These are phyloP conservation scores for Taphrina betulina DNA, from an alignment of 1,139 yeast genomes.

Conservation along the genomic window DNA sequence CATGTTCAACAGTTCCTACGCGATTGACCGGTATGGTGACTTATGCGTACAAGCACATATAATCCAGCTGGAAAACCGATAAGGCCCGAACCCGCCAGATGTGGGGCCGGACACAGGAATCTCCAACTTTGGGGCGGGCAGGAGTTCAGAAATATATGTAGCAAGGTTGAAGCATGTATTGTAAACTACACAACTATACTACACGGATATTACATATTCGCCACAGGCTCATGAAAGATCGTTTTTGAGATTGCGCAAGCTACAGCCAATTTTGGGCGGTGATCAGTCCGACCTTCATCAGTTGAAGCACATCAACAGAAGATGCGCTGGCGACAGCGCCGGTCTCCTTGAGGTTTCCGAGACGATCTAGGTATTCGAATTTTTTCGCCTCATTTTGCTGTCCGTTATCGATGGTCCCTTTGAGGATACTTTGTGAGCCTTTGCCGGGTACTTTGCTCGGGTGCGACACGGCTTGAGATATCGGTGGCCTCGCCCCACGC, in stretches of 20 bases:
- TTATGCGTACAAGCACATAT: background rate
- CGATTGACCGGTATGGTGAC: background rate
- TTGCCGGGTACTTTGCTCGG: background rate
- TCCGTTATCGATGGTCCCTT: too few species aligned
- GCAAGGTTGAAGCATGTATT: too few species aligned
- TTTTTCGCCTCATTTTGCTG: background rate
- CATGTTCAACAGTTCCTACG: too few species aligned
- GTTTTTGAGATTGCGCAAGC: background rate
- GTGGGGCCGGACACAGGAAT: too few species aligned
- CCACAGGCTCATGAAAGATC: too few species aligned
- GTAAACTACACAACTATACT: too few species aligned
- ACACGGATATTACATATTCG: too few species aligned
- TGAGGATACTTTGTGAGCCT: too few species aligned
- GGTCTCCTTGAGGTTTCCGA: conserved; percentile 2
- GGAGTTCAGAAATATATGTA: too few species aligned
- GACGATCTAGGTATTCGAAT: conserved; percentile 1
- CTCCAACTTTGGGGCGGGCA: too few species aligned
- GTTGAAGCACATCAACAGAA: conserved; percentile 14
- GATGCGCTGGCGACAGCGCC: background rate
- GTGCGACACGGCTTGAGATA: too few species aligned
- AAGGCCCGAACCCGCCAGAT: background rate
- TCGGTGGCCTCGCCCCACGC: too few species aligned
- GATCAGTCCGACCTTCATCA: conserved; percentile 21
- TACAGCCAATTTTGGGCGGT: conserved; percentile 14
- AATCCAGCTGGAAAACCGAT: background rate